phyloP scores from a whole-genome alignment of 345 rosid genomes.

The Hypericum perforatum region DNA sequence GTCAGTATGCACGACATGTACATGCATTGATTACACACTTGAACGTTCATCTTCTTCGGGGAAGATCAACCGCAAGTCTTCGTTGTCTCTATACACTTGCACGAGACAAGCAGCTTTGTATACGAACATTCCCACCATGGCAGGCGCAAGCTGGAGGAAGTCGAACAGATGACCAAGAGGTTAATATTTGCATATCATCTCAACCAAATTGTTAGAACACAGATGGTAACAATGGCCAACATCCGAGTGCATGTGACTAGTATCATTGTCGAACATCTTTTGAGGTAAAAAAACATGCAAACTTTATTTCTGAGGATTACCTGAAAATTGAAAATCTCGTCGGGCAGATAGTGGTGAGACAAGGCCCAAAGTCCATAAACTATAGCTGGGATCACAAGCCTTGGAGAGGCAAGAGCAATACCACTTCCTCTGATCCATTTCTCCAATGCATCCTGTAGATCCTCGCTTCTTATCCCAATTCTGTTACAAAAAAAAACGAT shows the following conservation, averaged over 20 bases:
- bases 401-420: conserved; percentile 81
- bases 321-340: conserved; percentile 74
- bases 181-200: too few species aligned
- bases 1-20: too few species aligned
- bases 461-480: conserved; percentile 80
- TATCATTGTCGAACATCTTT: too few species aligned
- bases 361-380: conserved; percentile 69
- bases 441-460: conserved; percentile 52
- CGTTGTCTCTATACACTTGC: conserved; percentile 90
- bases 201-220: too few species aligned
- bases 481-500: conserved; percentile 24
- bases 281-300: too few species aligned
- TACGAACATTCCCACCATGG: conserved; percentile 84
- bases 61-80: conserved; percentile 57
- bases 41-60: conserved; percentile 41
- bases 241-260: too few species aligned
- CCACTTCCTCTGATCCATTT: conserved; percentile 56
- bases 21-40: conserved; percentile 10
- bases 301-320: conserved; percentile 20
- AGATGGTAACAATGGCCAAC: too few species aligned
- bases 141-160: conserved; percentile 56
- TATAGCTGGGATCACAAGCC: conserved; percentile 73
- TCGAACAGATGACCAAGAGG: too few species aligned
- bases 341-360: conserved; percentile 49
- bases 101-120: conserved; percentile 95